phyloP scores from a whole-genome alignment of 2,329 filamentous ascomycete species.

The Exophiala lecanii-corni region DNA sequence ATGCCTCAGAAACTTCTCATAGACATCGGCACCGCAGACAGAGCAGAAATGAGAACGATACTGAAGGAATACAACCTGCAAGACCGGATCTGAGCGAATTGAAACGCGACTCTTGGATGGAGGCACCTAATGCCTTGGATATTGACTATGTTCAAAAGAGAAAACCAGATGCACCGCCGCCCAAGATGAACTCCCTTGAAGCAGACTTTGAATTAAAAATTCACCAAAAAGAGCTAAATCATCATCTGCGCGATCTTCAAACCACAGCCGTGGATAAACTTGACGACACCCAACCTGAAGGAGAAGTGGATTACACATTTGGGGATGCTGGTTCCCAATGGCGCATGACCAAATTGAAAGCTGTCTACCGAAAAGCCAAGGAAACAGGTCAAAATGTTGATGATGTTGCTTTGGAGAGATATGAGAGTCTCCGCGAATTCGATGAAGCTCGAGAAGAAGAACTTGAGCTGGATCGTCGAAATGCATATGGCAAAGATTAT shows the following conservation, averaged over 20 bases:
- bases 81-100: conserved; percentile 35
- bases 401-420: conserved; percentile 76
- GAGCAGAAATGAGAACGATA: conserved; percentile 28
- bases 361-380: conserved; percentile 74
- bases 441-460: conserved; percentile 92
- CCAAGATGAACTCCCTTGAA: conserved; percentile 39
- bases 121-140: conserved; percentile 72
- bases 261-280: conserved; percentile 53
- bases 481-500: conserved; percentile 79
- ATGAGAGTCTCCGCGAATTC: conserved; percentile 75
- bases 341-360: conserved; percentile 93
- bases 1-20: background rate
- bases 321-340: conserved; percentile 87
- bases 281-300: conserved; percentile 37
- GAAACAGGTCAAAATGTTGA: conserved; percentile 69
- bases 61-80: conserved; percentile 27
- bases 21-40: conserved; percentile 25
- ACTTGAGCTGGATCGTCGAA: conserved; percentile 77
- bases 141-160: conserved; percentile 67
- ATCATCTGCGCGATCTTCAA: conserved; percentile 59
- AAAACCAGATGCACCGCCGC: conserved; percentile 46
- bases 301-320: conserved; percentile 74
- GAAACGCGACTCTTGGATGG: conserved; percentile 90
- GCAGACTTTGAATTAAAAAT: conserved; percentile 65
- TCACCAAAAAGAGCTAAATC: conserved; percentile 77